Evolutionary conservation across 495 filamentous ascomycete species (phyloP).

Genomic region (Xylaria venustula): DNA sequence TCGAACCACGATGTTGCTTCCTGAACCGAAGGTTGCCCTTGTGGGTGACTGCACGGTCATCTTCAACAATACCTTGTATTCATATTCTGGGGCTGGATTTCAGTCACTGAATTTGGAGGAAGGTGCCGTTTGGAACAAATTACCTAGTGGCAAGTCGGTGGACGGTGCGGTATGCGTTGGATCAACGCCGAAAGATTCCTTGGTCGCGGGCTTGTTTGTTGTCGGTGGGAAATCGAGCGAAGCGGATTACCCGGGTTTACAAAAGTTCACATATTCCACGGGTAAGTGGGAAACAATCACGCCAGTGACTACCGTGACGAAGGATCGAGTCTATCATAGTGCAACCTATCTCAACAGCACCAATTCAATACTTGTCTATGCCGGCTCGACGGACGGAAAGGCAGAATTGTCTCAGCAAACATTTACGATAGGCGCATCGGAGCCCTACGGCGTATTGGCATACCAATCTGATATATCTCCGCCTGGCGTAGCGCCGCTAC

Average conservation of each 20-base stretch:
- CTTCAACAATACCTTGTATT: slow-evolving; percentile 80
- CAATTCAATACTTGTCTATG: slow-evolving; percentile 76
- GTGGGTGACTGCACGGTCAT: slow-evolving; percentile 80
- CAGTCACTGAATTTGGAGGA: slow-evolving; percentile 66
- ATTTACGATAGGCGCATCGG: slow-evolving; percentile 63
- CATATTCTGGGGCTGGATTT: slow-evolving; percentile 73
- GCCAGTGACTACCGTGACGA: slow-evolving; percentile 53
- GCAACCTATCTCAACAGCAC: slow-evolving; percentile 71
- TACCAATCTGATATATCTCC: slow-evolving; percentile 52
- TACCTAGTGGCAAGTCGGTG: slow-evolving; percentile 65
- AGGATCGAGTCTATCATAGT: slow-evolving; percentile 70
- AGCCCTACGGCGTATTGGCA: slow-evolving; percentile 59
- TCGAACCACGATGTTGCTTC: slow-evolving; percentile 54
- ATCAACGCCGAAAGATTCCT: slow-evolving; percentile 54
- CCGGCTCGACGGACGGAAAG: slow-evolving; percentile 62
- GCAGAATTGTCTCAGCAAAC: slow-evolving; percentile 64
- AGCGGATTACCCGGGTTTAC: slow-evolving; percentile 70
- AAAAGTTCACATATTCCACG: slow-evolving; percentile 76
- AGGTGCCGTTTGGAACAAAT: slow-evolving; percentile 67
- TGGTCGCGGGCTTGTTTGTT: slow-evolving; percentile 68
- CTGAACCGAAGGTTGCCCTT: slow-evolving; percentile 62
- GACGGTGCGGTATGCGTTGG: slow-evolving; percentile 76
- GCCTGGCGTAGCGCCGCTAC: slow-evolving; percentile 63
- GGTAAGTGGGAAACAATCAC: slow-evolving; percentile 71
- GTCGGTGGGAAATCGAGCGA: slow-evolving; percentile 68